Conservation (phyloP, 139 green algal genomes). For the Zygnema circumcarinatum region DNA sequence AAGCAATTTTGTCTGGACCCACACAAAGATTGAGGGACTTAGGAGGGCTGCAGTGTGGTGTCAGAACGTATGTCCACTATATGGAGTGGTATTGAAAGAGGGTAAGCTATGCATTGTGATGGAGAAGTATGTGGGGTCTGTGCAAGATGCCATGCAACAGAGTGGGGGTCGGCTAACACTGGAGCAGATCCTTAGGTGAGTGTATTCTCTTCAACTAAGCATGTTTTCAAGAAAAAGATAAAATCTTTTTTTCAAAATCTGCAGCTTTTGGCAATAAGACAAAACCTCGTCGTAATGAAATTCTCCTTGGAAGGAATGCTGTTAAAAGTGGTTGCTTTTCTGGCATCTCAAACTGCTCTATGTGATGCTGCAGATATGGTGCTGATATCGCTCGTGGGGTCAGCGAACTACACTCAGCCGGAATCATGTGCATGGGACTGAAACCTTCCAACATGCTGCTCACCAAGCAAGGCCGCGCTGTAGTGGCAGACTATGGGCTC, state of each 20-base stretch:
- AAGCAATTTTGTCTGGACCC: conserved; percentile 20
- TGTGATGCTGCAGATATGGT: conserved; percentile 25
- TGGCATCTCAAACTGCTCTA: too few species aligned
- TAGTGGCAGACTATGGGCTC: conserved; percentile 29
- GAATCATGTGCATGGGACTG: conserved; percentile 35
- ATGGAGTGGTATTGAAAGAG: conserved; percentile 21
- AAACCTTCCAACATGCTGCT: conserved; percentile 37
- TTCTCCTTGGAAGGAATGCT: too few species aligned
- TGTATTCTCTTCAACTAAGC: conserved; percentile 1
- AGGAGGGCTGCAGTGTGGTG: conserved; percentile 38
- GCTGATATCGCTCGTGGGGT: conserved; percentile 26
- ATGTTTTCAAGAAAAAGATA: background rate
- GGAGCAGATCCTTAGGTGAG: conserved; percentile 43
- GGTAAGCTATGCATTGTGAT: conserved; percentile 39
- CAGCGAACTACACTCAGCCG: conserved; percentile 25
- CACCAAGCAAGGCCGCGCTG: conserved; percentile 24
- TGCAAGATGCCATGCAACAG: conserved; percentile 34
- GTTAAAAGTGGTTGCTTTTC: too few species aligned
- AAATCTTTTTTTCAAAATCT: too few species aligned
- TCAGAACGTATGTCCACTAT: conserved; percentile 27
- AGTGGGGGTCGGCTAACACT: conserved; percentile 20
- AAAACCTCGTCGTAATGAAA: too few species aligned
- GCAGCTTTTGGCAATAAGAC: too few species aligned
- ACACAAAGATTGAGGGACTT: conserved; percentile 16
- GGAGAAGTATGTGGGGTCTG: conserved; percentile 27